Evolutionary conservation across 129 eudicot species (phyloP), one percentile per base, ranked within the genome.

Genomic region (Deinandra increscens): DNA sequence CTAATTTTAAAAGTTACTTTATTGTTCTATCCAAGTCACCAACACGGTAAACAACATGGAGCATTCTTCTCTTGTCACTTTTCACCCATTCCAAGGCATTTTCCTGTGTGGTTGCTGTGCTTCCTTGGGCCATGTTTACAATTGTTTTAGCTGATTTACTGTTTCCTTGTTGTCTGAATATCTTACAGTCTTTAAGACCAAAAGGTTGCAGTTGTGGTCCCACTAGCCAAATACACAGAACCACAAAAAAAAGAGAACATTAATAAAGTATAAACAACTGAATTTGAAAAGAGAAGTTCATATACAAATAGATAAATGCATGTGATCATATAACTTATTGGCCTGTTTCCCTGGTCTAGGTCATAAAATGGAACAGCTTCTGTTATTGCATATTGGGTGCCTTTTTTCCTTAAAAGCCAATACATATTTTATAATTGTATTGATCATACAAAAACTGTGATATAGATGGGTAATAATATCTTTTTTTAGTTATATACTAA

Each of bases 41-140:
- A 56, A 94, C 99, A 67, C 99, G 97, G 55, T 89, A 94, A 60
- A 94, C 99, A 84, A 89, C 99, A 82, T 94, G 99, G 45, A 94
- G 97, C 95, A 94, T 85, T 82, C 99, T 89, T 79, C 99, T 83
- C 60, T 89, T 87, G 81, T 94, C 99, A 64, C 80, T 75, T 68
- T 94, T 94, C 5, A 87, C 95, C 97, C 97, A 94, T 45, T 94
- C 93, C 66, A 89, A 82, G 9, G 80, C 92, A 81, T 78, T 83
- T 75, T 89, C 98, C 31, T 85, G 88, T 5, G 81, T 81, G 34
- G 80, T 68, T 45, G 88, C 55, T 11, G 91, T 83, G 80, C 87
- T 93, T 74, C 92, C 90, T 78, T 89, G 98, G 7, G 88, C 74
- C 73, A 78, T 81, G 79, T 68, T 85, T 36, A 92, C 90, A 51